Percentiles rank a stretch among this genome's conserved stretches.
Evolutionary conservation across 129 eudicot genomes (phyloP).

Genomic region (Saussurea involucrata): DNA sequence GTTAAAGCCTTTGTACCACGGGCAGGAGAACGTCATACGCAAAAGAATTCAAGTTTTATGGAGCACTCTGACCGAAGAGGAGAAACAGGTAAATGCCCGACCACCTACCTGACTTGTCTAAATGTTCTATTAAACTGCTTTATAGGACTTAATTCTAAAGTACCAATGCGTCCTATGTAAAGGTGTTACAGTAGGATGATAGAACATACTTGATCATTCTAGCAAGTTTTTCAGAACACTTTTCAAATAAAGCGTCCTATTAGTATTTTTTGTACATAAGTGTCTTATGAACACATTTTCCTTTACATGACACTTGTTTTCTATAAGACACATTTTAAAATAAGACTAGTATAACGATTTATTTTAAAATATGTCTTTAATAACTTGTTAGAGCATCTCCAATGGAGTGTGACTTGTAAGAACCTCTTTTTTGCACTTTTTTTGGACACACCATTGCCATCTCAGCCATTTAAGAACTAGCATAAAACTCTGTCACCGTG

Average conservation of each 20-base stretch:
- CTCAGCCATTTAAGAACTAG: not conserved
- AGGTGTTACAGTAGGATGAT: not conserved
- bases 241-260: not conserved
- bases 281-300: no score
- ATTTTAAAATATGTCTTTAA: not conserved
- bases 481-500: not conserved
- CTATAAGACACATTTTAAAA: no score
- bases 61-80: slow-evolving; percentile 67
- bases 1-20: slow-evolving; percentile 55
- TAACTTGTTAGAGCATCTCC: not conserved
- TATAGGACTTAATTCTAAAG: not conserved
- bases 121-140: not conserved
- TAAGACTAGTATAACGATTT: not conserved
- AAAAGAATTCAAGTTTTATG: slow-evolving; percentile 58
- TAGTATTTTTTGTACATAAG: not conserved
- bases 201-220: no score
- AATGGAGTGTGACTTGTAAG: not conserved
- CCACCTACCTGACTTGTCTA: not conserved
- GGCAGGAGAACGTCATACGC: slow-evolving; percentile 62
- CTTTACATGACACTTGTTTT: not conserved
- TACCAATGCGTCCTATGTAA: not conserved
- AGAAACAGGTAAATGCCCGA: slow-evolving; percentile 48
- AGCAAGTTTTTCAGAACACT: not conserved
- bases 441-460: not conserved
- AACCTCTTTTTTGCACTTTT: not conserved